Evolutionary conservation across 257 asterid genomes (phyloP).

Genomic region (Anisodus tanguticus): DNA sequence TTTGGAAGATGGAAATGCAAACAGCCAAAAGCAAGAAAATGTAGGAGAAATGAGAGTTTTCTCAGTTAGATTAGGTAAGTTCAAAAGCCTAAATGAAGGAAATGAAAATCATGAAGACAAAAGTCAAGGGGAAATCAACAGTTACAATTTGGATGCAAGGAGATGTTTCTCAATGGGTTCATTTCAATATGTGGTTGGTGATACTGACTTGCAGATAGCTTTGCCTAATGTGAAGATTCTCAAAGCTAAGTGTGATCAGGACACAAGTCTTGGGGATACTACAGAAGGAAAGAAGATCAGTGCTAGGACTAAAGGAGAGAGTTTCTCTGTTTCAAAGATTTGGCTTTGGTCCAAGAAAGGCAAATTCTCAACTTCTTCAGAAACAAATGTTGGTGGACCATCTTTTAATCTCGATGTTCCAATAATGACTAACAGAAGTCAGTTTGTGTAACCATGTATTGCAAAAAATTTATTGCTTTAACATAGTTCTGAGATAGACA

Average conservation of each 20-base stretch:
- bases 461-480: neutral
- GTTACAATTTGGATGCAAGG: slow-evolving; percentile 57
- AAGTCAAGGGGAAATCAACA: slow-evolving; percentile 33
- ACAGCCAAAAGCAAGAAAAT: slow-evolving; percentile 27
- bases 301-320: slow-evolving; percentile 58
- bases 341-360: slow-evolving; percentile 74
- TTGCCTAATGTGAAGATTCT: slow-evolving; percentile 32
- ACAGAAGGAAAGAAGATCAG: slow-evolving; percentile 52
- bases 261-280: slow-evolving; percentile 29
- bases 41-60: slow-evolving; percentile 41
- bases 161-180: slow-evolving; percentile 78
- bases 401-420: slow-evolving; percentile 31
- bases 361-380: slow-evolving; percentile 35
- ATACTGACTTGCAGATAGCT: slow-evolving; percentile 48
- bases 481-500: neutral
- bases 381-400: slow-evolving; percentile 33
- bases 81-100: slow-evolving; percentile 40
- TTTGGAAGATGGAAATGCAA: slow-evolving; percentile 27
- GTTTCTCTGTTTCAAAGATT: slow-evolving; percentile 70
- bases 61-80: slow-evolving; percentile 65
- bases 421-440: slow-evolving; percentile 36
- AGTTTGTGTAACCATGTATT: slow-evolving; percentile 28
- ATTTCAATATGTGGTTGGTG: slow-evolving; percentile 56
- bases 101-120: slow-evolving; percentile 28
- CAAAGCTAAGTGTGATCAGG: slow-evolving; percentile 1